Evolutionary conservation across 1,139 yeast species (phyloP).

Genomic region (Taphrina betulina): DNA sequence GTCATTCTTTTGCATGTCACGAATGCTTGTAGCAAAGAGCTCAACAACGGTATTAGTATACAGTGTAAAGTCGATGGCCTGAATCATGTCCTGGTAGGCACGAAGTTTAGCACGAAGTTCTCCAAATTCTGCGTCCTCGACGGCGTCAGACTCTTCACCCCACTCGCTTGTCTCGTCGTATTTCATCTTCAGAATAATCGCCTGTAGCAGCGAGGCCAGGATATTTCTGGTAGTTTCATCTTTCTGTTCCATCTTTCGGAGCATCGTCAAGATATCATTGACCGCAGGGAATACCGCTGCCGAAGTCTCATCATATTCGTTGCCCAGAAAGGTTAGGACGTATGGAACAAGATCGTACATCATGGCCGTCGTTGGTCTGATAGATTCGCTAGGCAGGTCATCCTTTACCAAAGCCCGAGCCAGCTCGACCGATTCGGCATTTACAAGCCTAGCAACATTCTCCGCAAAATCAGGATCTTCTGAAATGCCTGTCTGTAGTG

Average conservation of each 20-base stretch:
- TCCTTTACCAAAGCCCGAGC: slow-evolving; percentile 62
- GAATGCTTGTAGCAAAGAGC: slow-evolving; percentile 61
- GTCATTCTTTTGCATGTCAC: slow-evolving; percentile 43
- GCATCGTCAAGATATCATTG: slow-evolving; percentile 65
- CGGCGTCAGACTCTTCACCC: slow-evolving; percentile 55
- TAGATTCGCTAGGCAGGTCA: slow-evolving; percentile 43
- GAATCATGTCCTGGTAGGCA: slow-evolving; percentile 80
- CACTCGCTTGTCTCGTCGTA: slow-evolving; percentile 70
- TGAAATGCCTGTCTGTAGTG: slow-evolving; percentile 45
- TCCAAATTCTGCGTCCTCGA: slow-evolving; percentile 70
- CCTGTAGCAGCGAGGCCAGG: slow-evolving; percentile 62
- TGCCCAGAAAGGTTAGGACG: slow-evolving; percentile 65
- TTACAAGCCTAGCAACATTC: slow-evolving; percentile 68
- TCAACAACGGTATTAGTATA: slow-evolving; percentile 68
- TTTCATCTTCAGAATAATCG: slow-evolving; percentile 73
- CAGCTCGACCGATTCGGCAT: slow-evolving; percentile 73
- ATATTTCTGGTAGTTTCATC: slow-evolving; percentile 48
- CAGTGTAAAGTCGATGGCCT: slow-evolving; percentile 68
- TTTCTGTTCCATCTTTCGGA: slow-evolving; percentile 57
- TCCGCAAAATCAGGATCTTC: slow-evolving; percentile 71
- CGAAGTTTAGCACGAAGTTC: slow-evolving; percentile 74
- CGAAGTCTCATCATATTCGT: slow-evolving; percentile 87
- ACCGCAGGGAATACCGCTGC: slow-evolving; percentile 78
- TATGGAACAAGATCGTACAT: slow-evolving; percentile 71
- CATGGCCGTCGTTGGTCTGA: slow-evolving; percentile 50